phyloP scores from a whole-genome alignment of 805 yeast species.

The Millerozyma acaciae region DNA sequence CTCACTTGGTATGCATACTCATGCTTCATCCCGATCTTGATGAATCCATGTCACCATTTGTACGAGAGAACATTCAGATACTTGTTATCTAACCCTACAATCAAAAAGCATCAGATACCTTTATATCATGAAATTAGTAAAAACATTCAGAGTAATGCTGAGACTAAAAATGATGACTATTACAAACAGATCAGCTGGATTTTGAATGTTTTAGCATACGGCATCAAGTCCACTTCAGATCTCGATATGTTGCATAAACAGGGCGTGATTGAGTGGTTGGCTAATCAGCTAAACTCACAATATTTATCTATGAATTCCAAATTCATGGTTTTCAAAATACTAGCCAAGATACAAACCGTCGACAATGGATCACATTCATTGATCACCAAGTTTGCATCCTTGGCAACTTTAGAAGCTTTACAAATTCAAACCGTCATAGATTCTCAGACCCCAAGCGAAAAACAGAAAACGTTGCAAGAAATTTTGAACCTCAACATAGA shows the following conservation, averaged over 20 bases:
- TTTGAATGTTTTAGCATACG: conserved; percentile 43
- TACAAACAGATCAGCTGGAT: conserved; percentile 68
- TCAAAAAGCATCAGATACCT: conserved; percentile 43
- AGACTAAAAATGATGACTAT: conserved; percentile 45
- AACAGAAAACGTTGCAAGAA: conserved; percentile 13
- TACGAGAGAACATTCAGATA: conserved; percentile 70
- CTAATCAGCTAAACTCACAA: conserved; percentile 53
- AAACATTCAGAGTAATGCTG: conserved; percentile 19
- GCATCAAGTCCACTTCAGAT: conserved; percentile 49
- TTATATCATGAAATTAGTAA: conserved; percentile 36
- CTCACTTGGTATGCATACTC: conserved; percentile 55
- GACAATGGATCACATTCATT: conserved; percentile 57
- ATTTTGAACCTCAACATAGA: conserved; percentile 41
- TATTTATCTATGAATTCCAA: conserved; percentile 40
- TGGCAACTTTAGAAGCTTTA: conserved; percentile 27
- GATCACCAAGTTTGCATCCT: conserved; percentile 51
- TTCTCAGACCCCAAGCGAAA: conserved; percentile 9
- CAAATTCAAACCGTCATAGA: conserved; percentile 12
- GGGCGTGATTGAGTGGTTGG: conserved; percentile 64
- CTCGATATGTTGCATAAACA: conserved; percentile 47
- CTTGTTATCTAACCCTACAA: conserved; percentile 53
- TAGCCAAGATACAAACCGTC: conserved; percentile 47
- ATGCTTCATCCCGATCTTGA: conserved; percentile 51
- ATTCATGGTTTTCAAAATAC: conserved; percentile 35
- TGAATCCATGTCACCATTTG: conserved; percentile 68